A percentile compares a stretch with the other conserved stretches of the same genome.
phyloP scores from a whole-genome alignment of 192 early-diverging fungal species.

The Coemansia sp. region DNA sequence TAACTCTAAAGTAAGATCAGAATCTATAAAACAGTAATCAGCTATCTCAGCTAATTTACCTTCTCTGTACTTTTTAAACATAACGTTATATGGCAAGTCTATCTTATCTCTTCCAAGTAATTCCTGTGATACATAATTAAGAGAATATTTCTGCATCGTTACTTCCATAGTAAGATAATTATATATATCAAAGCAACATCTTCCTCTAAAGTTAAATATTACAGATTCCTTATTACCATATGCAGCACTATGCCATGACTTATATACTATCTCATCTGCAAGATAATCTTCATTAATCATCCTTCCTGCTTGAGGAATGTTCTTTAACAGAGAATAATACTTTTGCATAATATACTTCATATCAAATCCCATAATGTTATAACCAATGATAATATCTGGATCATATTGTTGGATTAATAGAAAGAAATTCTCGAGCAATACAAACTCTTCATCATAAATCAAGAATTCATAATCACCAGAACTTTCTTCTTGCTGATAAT shows the following conservation, averaged over 20 bases:
- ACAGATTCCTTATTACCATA: constrained; percentile 19
- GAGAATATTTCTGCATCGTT: constrained; percentile 27
- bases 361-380: constrained; percentile 22
- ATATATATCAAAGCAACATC: constrained; percentile 26
- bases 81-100: constrained; percentile 20
- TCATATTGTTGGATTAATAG: constrained; percentile 18
- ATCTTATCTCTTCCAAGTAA: constrained; percentile 17
- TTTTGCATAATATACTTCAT: constrained; percentile 28
- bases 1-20: constrained; percentile 13
- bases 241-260: constrained; percentile 22
- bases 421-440: no score
- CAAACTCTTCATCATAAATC: no score
- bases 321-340: constrained; percentile 20
- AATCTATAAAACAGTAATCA: constrained; percentile 27
- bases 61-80: constrained; percentile 21
- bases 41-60: constrained; percentile 26
- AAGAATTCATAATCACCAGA: no score
- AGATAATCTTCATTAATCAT: constrained; percentile 3
- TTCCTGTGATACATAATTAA: constrained; percentile 21
- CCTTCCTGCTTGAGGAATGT: constrained; percentile 21
- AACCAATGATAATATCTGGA: constrained; percentile 18
- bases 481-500: no score
- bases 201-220: constrained; percentile 18
- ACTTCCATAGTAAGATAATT: constrained; percentile 17
- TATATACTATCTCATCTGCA: constrained; percentile 16